Evolutionary conservation across 768 basidiomycete genomes (phyloP), one percentile per base, ranked within the genome.

Genomic region (Suillus variegatus): DNA sequence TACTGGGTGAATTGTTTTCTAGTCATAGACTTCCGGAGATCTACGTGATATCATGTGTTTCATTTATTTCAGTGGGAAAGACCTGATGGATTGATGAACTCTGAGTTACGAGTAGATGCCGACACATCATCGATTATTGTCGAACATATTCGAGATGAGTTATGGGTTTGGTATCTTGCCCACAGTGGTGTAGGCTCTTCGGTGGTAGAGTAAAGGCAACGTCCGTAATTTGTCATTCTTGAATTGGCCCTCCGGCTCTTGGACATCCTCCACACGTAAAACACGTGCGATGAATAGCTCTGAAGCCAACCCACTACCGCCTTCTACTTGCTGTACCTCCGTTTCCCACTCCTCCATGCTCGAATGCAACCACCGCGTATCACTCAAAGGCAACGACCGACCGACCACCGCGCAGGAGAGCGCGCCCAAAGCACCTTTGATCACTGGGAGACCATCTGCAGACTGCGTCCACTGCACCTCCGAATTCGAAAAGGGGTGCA

Each of bases 241-340:
- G 8, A 67, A 63, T 20, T 66, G 75, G 52, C 71, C 74, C 49
- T 67, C 70, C 9, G 62, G 49, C 54, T 70, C 62, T 43, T 75
- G 70, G 0, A 76, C 76, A 68, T 82, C 81, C 66, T 84, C 81
- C 51, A 95, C 88, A 35, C 87, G 77, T 38, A 86, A 76, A 13
- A 96, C 93, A n/a, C 83, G 80, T 16, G 92, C 94, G 67, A 96
- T 87, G 76, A 94, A 95, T 49, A 96, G 77, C 79, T 94, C 90
- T 46, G 88, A 91, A 70, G 73, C 80, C 60, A 79, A 72, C 8
- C 79, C 82, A 13, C 73, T 72, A 62, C 68, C 74, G 32, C 72
- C 71, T 67, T 75, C 75, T 35, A 55, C 65, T 49, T 68, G 65
- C 54, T 65, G 61, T 1, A 66, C 70, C 28, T 70, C 66, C 8